phyloP scores from a whole-genome alignment of 2,329 filamentous ascomycete genomes.

The Penicillium sp. region DNA sequence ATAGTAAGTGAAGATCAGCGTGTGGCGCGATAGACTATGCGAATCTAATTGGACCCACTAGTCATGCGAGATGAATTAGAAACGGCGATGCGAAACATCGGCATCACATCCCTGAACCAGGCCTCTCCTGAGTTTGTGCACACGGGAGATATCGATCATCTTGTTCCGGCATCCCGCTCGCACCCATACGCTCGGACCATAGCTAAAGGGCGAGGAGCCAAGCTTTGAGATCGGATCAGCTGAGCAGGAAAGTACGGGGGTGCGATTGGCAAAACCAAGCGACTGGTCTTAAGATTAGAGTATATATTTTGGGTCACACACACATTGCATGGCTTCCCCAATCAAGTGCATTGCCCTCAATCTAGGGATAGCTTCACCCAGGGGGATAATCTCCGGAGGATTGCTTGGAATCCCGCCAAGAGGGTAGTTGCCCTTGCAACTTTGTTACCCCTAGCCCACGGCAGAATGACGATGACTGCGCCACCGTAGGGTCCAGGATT shows the following conservation, averaged over 20 bases:
- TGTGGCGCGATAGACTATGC: not conserved
- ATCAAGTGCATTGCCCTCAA: not conserved
- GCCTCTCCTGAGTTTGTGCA: slow-evolving; percentile 46
- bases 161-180: slow-evolving; percentile 42
- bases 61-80: slow-evolving; percentile 50
- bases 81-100: slow-evolving; percentile 49
- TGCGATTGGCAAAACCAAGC: not conserved
- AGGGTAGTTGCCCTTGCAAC: slow-evolving; percentile 7
- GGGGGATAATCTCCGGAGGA: slow-evolving; percentile 3
- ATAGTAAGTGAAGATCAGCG: slow-evolving; percentile 46
- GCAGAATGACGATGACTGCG: not conserved
- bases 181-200: slow-evolving; percentile 45
- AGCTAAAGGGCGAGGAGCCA: slow-evolving; percentile 29
- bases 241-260: not conserved
- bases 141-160: slow-evolving; percentile 51
- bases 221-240: slow-evolving; percentile 23
- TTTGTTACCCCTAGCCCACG: not conserved
- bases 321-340: not conserved
- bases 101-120: slow-evolving; percentile 46
- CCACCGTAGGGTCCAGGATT: not conserved
- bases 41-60: slow-evolving; percentile 15
- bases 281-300: not conserved
- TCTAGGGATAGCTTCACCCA: not conserved
- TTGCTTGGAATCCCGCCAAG: slow-evolving; percentile 8
- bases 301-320: not conserved